Percentiles rank a stretch among this genome's conserved stretches.
Conservation (phyloP, 805 yeast genomes). For the Kockiozyma suomiensis region DNA sequence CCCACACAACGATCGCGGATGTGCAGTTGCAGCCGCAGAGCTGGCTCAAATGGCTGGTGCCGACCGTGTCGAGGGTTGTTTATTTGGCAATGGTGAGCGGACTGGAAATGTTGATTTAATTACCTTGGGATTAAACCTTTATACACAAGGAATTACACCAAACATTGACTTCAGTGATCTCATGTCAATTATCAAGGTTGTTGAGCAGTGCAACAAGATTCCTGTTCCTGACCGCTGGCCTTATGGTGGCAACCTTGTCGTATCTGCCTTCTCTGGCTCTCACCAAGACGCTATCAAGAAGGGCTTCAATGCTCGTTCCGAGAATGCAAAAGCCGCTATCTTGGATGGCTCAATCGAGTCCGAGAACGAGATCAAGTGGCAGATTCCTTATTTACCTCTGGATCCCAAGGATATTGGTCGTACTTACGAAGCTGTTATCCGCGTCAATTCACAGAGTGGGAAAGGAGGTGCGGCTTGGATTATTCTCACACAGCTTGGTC, state of each 20-base stretch:
- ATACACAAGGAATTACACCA: slow-evolving; percentile 77
- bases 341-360: slow-evolving; percentile 20
- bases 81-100: slow-evolving; percentile 85
- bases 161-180: slow-evolving; percentile 71
- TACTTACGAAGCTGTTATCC: slow-evolving; percentile 87
- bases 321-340: slow-evolving; percentile 37
- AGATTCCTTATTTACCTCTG: slow-evolving; percentile 77
- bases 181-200: slow-evolving; percentile 65
- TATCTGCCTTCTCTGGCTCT: slow-evolving; percentile 82
- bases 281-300: slow-evolving; percentile 88
- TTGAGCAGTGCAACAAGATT: slow-evolving; percentile 78
- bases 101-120: slow-evolving; percentile 85
- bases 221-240: slow-evolving; percentile 81
- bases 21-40: slow-evolving; percentile 88
- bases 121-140: slow-evolving; percentile 73
- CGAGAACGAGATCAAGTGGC: slow-evolving; percentile 55
- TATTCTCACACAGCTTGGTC: slow-evolving; percentile 69
- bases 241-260: slow-evolving; percentile 79
- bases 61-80: slow-evolving; percentile 84
- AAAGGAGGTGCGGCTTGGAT: slow-evolving; percentile 93
- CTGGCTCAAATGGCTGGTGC: slow-evolving; percentile 82
- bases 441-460: slow-evolving; percentile 86
- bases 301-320: slow-evolving; percentile 61
- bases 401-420: slow-evolving; percentile 86
- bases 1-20: slow-evolving; percentile 84